Conservation (phyloP, 768 basidiomycete genomes). For the Rhizopogon vesiculosus region DNA sequence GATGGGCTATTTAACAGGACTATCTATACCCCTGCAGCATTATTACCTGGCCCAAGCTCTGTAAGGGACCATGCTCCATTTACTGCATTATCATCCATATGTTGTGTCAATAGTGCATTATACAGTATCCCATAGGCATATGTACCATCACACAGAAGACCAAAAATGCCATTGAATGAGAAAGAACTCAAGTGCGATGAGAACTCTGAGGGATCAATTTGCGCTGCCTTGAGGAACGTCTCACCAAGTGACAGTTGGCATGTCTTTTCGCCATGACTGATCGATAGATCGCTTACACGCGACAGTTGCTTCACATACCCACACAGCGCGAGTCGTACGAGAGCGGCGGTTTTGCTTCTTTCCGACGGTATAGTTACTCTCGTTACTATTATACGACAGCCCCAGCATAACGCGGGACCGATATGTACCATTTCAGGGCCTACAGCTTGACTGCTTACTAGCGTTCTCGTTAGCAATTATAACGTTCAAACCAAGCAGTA, state of each 20-base stretch:
- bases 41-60: constrained; percentile 1
- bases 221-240: neutral
- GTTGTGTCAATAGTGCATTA: constrained; percentile 34
- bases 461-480: neutral
- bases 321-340: neutral
- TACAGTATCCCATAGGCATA: constrained; percentile 26
- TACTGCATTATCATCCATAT: constrained; percentile 24
- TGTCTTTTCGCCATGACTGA: neutral
- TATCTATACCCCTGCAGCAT: constrained; percentile 27
- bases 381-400: neutral
- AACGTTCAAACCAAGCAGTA: neutral
- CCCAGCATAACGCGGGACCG: constrained; percentile 14
- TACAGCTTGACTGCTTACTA: constrained; percentile 3
- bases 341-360: neutral
- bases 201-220: neutral
- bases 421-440: neutral
- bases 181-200: neutral
- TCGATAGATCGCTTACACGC: neutral
- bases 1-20: constrained; percentile 25
- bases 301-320: neutral
- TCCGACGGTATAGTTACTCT: neutral
- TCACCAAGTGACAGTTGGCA: neutral
- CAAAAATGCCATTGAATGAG: constrained; percentile 20
- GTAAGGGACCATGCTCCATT: neutral
- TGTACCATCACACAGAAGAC: constrained; percentile 26